These are phyloP conservation scores for Flueggea neowawraea DNA, from an alignment of 441 rosid species.

Conservation along the genomic window DNA sequence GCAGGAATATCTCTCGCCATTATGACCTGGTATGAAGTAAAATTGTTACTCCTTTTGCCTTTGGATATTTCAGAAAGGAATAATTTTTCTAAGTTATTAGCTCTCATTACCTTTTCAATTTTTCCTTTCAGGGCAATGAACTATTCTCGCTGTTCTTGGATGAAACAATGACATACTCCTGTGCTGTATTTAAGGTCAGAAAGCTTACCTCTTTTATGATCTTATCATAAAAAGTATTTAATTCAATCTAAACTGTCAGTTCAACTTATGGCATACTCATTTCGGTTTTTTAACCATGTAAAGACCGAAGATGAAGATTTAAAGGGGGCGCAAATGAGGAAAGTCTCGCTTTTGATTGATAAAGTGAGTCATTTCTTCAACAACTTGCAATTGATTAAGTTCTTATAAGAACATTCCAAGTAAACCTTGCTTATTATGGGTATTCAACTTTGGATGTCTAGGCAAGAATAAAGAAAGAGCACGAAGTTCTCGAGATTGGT, in stretches of 20 bases:
- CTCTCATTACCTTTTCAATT: background rate
- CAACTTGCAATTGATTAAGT: background rate
- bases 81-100: background rate
- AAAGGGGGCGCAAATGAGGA: conserved; percentile 68
- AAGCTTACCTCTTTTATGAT: background rate
- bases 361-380: conserved; percentile 39
- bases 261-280: background rate
- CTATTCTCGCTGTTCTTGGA: conserved; percentile 80
- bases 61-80: too few species aligned
- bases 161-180: conserved; percentile 91
- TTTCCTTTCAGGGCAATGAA: conserved; percentile 60
- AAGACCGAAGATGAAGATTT: conserved; percentile 63
- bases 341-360: conserved; percentile 58
- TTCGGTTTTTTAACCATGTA: conserved; percentile 1
- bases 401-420: background rate
- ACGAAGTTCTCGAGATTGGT: conserved; percentile 87
- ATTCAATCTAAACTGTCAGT: background rate
- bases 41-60: background rate
- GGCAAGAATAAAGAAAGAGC: conserved; percentile 61
- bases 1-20: conserved; percentile 86
- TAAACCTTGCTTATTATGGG: background rate
- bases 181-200: conserved; percentile 75
- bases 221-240: conserved; percentile 3
- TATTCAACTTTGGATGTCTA: conserved; percentile 12
- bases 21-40: conserved; percentile 73